Evolutionary conservation across 2,329 filamentous ascomycete species (phyloP).

Genomic region (Cryphonectria japonica): DNA sequence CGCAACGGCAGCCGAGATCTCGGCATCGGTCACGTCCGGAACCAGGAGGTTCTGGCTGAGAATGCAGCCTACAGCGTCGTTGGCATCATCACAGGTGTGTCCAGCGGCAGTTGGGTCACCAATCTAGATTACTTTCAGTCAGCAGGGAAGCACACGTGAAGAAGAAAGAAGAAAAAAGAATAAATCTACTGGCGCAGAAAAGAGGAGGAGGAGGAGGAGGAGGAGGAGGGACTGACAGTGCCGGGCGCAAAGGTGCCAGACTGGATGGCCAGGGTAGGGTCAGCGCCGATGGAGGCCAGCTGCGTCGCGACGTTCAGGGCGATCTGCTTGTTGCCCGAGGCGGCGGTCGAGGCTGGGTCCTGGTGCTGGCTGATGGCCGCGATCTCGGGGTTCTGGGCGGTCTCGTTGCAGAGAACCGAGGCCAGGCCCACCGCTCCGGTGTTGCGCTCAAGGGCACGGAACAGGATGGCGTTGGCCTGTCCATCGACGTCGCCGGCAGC

Average conservation of each 20-base stretch:
- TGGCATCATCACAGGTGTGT: slow-evolving; percentile 56
- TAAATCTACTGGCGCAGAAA: no score
- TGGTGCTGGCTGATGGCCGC: slow-evolving; percentile 49
- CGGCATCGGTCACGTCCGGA: slow-evolving; percentile 55
- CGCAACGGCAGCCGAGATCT: slow-evolving; percentile 57
- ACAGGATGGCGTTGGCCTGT: slow-evolving; percentile 48
- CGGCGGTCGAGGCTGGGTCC: slow-evolving; percentile 47
- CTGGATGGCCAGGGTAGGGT: slow-evolving; percentile 45
- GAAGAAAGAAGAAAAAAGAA: no score
- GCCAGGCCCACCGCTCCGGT: slow-evolving; percentile 45
- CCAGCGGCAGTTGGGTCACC: slow-evolving; percentile 52
- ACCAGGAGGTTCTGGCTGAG: slow-evolving; percentile 58
- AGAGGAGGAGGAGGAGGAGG: not conserved
- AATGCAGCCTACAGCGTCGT: slow-evolving; percentile 59
- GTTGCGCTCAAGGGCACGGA: slow-evolving; percentile 48
- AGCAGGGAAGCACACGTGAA: no score
- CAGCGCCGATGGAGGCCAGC: slow-evolving; percentile 47
- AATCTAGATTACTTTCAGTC: not conserved
- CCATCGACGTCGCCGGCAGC: slow-evolving; percentile 44
- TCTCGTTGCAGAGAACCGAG: slow-evolving; percentile 43
- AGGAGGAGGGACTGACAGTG: slow-evolving; percentile 27
- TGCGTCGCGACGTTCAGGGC: slow-evolving; percentile 45
- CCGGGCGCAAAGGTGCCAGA: slow-evolving; percentile 49
- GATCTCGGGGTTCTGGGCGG: slow-evolving; percentile 50
- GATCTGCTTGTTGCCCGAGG: slow-evolving; percentile 46